Evolutionary conservation across 1,284 basidiomycete genomes (phyloP).

Genomic region (Limonomyces culmigenus): DNA sequence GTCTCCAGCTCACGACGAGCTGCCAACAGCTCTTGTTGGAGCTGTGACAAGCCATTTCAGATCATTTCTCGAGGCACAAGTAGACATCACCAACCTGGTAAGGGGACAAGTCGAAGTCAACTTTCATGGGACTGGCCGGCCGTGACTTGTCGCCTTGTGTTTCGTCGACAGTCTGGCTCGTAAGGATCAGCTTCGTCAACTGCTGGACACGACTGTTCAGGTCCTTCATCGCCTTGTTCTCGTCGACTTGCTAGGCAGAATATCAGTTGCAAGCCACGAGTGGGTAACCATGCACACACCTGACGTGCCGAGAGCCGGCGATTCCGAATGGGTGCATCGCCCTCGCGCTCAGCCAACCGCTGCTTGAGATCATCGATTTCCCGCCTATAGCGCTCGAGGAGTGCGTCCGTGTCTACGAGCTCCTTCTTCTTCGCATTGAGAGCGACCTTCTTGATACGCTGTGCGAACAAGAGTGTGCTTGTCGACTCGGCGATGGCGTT

Average conservation of each 20-base stretch:
- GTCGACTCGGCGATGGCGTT: conserved; percentile 65
- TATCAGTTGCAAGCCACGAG: conserved; percentile 11
- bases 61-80: neutral
- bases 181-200: conserved; percentile 75
- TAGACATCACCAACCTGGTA: conserved; percentile 41
- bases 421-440: conserved; percentile 87
- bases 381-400: conserved; percentile 80
- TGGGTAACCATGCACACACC: no score
- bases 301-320: conserved; percentile 53
- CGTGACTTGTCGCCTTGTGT: conserved; percentile 48
- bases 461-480: conserved; percentile 80
- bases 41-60: conserved; percentile 18
- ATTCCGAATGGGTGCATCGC: conserved; percentile 29
- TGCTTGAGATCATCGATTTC: conserved; percentile 78
- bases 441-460: conserved; percentile 72
- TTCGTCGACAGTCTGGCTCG: conserved; percentile 65
- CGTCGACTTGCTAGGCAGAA: conserved; percentile 46
- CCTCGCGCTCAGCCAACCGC: conserved; percentile 52
- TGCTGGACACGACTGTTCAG: conserved; percentile 70
- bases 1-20: conserved; percentile 60
- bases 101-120: conserved; percentile 74
- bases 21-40: conserved; percentile 74
- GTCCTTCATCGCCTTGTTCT: conserved; percentile 65
- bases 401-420: conserved; percentile 80
- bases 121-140: conserved; percentile 64